Evolutionary conservation across 1,284 basidiomycete species (phyloP).

Genomic region (Fomes fomentarius): DNA sequence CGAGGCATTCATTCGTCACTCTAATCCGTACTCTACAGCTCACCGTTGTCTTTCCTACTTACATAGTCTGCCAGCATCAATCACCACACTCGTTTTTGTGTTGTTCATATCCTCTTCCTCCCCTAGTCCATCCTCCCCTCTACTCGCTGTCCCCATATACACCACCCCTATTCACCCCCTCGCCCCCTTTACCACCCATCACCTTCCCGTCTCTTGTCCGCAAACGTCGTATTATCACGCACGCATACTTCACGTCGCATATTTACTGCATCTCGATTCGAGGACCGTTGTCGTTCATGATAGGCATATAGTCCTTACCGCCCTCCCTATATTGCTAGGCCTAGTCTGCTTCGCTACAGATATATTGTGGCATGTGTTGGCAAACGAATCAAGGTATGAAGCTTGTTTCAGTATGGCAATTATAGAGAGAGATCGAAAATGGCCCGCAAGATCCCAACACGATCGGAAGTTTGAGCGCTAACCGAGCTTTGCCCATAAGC

Average conservation of each 20-base stretch:
- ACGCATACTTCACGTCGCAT: background rate
- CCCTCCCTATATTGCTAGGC: background rate
- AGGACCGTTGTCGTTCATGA: conserved; percentile 1
- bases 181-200: background rate
- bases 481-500: no score
- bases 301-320: background rate
- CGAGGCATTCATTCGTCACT: conserved; percentile 1
- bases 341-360: background rate
- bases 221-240: background rate
- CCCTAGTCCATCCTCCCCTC: background rate
- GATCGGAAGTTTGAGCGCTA: no score
- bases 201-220: background rate
- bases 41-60: background rate
- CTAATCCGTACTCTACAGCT: conserved; percentile 8
- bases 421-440: no score
- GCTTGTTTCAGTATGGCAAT: no score
- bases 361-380: background rate
- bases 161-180: background rate
- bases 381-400: background rate
- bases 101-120: background rate
- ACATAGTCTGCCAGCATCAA: background rate
- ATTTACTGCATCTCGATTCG: conserved; percentile 3
- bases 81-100: background rate
- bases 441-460: no score
- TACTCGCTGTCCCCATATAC: background rate